Conservation (phyloP, 805 yeast species). For the Torulaspora delbrueckii region DNA sequence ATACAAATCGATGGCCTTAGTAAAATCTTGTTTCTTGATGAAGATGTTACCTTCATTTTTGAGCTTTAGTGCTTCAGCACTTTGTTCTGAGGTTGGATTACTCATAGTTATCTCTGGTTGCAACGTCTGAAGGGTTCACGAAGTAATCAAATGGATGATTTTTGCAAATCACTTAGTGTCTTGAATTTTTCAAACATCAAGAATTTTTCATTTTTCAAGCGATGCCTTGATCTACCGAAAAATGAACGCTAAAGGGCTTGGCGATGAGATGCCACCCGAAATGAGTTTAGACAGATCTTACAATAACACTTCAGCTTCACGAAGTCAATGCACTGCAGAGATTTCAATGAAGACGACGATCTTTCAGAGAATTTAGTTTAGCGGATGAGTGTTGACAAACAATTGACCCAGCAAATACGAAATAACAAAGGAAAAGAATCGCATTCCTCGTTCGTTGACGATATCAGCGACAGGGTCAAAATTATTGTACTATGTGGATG, state of each 20-base stretch:
- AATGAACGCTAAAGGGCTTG: neutral
- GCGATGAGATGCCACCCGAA: neutral
- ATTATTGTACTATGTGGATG: too few species aligned
- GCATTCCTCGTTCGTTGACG: too few species aligned
- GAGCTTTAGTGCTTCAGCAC: constrained; percentile 41
- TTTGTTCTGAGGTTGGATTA: constrained; percentile 18
- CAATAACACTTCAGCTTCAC: neutral
- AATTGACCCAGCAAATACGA: too few species aligned
- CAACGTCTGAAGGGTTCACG: neutral
- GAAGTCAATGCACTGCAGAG: too few species aligned
- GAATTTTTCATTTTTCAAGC: neutral
- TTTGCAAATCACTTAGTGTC: neutral
- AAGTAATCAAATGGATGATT: too few species aligned
- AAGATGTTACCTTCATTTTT: constrained; percentile 72
- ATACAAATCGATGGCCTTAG: constrained; percentile 64
- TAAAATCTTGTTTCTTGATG: constrained; percentile 60
- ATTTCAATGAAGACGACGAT: too few species aligned
- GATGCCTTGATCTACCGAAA: neutral
- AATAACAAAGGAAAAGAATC: too few species aligned
- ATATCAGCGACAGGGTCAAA: too few species aligned
- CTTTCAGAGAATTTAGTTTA: too few species aligned
- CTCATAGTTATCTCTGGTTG: constrained; percentile 13
- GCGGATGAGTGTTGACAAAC: too few species aligned
- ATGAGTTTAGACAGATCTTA: neutral
- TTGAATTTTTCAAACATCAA: neutral